These are phyloP conservation scores for Macrocybe sp. DNA, from an alignment of 1,284 basidiomycete genomes.

Conservation along the genomic window DNA sequence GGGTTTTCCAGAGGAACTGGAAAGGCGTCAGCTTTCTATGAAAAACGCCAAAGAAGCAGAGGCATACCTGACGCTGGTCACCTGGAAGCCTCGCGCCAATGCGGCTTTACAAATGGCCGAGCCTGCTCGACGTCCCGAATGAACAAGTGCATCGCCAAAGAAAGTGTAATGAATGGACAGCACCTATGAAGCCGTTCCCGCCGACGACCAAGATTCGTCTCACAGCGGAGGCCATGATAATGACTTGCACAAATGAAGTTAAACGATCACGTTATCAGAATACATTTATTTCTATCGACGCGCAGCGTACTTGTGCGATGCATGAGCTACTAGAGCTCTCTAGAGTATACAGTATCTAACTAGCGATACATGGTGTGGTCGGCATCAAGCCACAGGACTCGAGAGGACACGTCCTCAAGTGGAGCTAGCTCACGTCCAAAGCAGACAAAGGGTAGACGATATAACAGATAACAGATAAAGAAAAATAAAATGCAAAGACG, in stretches of 20 bases:
- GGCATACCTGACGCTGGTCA: conserved; percentile 81
- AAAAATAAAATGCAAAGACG: neutral
- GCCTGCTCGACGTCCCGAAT: conserved; percentile 42
- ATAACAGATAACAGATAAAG: neutral
- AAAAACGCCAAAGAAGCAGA: neutral
- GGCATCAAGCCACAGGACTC: too few relatives aligned
- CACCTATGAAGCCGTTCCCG: conserved; percentile 93
- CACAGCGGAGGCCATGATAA: conserved; percentile 32
- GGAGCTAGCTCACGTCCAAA: neutral
- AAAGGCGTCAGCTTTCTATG: conserved; percentile 2
- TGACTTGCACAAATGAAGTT: neutral
- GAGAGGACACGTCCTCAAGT: too few relatives aligned
- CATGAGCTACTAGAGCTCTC: neutral
- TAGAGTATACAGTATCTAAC: too few relatives aligned
- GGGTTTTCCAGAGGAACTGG: conserved; percentile 81
- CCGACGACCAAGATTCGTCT: conserved; percentile 83
- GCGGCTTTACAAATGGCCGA: conserved; percentile 90
- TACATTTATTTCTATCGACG: neutral
- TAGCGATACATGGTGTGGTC: too few relatives aligned
- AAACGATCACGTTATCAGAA: neutral
- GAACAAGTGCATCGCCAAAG: conserved; percentile 9
- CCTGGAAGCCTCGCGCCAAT: conserved; percentile 78
- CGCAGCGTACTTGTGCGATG: neutral
- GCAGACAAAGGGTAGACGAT: conserved; percentile 13
- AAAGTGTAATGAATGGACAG: conserved; percentile 7